phyloP scores from a whole-genome alignment of 106 monocot genomes.

The Allium sativum region DNA sequence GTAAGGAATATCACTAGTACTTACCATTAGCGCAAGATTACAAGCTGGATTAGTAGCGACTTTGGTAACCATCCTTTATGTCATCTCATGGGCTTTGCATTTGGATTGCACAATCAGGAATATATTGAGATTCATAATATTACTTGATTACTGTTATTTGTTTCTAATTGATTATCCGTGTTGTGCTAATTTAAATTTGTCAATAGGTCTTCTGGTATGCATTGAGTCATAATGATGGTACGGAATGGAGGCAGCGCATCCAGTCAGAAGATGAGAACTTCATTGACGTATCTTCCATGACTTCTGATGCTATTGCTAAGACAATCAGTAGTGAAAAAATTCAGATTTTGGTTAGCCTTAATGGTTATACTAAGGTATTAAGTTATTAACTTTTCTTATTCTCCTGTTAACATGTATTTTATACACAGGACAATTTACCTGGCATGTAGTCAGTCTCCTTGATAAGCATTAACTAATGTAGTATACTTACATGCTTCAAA shows the following conservation, averaged over 20 bases:
- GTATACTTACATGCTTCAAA: no score
- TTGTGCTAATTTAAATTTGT: not conserved
- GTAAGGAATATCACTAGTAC: conserved; percentile 90
- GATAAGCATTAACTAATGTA: no score
- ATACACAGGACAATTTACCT: no score
- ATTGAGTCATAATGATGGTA: conserved; percentile 82
- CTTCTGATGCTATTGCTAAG: conserved; percentile 74
- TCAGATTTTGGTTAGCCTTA: conserved; percentile 81
- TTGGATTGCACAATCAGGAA: conserved; percentile 72
- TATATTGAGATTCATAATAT: conserved; percentile 57
- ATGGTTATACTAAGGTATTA: conserved; percentile 92
- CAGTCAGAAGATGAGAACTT: conserved; percentile 77
- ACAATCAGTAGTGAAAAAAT: conserved; percentile 77
- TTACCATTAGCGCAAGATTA: conserved; percentile 85
- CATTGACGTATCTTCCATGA: conserved; percentile 65
- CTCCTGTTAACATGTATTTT: no score
- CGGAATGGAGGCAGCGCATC: conserved; percentile 80
- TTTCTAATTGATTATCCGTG: conserved; percentile 18
- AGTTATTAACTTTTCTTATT: no score
- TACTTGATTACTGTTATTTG: not conserved
- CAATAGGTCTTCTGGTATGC: conserved; percentile 88
- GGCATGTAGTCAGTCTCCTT: no score
- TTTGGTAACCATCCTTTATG: conserved; percentile 97
- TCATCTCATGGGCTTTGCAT: conserved; percentile 90
- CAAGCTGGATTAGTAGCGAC: conserved; percentile 99